These are phyloP conservation scores for Stygiomarasmius scandens DNA, from an alignment of 1,284 basidiomycete genomes.

Conservation along the genomic window DNA sequence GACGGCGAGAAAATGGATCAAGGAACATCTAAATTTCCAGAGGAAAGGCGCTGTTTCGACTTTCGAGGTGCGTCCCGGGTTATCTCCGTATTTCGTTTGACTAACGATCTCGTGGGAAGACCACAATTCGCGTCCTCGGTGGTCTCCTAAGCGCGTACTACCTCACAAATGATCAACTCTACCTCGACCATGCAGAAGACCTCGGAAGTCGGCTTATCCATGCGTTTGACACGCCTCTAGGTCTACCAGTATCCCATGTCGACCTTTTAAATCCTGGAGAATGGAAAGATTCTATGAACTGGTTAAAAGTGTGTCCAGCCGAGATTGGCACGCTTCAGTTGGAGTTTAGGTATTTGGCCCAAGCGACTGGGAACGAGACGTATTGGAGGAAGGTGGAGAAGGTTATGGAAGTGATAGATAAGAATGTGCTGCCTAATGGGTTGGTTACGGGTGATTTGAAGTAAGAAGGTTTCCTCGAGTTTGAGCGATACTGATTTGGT, in stretches of 20 bases:
- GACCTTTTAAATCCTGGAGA: constrained; percentile 33
- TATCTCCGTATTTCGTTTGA: neutral
- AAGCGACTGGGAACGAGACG: constrained; percentile 58
- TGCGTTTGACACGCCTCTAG: constrained; percentile 18
- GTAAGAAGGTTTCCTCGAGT: constrained; percentile 49
- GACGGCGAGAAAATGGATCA: constrained; percentile 14
- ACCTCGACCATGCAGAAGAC: constrained; percentile 16
- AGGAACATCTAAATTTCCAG: constrained; percentile 13
- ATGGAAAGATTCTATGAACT: constrained; percentile 54
- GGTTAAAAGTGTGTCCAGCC: constrained; percentile 61
- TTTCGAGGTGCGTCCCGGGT: constrained; percentile 17
- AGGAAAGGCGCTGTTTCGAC: constrained; percentile 17
- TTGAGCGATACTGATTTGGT: too few relatives aligned
- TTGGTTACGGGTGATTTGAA: constrained; percentile 78
- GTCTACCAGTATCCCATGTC: constrained; percentile 16
- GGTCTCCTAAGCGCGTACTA: constrained; percentile 16
- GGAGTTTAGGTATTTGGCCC: constrained; percentile 72
- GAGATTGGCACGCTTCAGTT: constrained; percentile 68
- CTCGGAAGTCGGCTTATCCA: constrained; percentile 16
- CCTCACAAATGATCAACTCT: constrained; percentile 16
- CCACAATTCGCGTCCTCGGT: constrained; percentile 21
- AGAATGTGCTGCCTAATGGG: constrained; percentile 39
- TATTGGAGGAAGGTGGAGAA: constrained; percentile 72
- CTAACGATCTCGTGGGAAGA: constrained; percentile 2
- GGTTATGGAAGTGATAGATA: constrained; percentile 57